phyloP scores from a whole-genome alignment of 2,329 filamentous ascomycete species.

The Aspergillus pseudoterreus region DNA sequence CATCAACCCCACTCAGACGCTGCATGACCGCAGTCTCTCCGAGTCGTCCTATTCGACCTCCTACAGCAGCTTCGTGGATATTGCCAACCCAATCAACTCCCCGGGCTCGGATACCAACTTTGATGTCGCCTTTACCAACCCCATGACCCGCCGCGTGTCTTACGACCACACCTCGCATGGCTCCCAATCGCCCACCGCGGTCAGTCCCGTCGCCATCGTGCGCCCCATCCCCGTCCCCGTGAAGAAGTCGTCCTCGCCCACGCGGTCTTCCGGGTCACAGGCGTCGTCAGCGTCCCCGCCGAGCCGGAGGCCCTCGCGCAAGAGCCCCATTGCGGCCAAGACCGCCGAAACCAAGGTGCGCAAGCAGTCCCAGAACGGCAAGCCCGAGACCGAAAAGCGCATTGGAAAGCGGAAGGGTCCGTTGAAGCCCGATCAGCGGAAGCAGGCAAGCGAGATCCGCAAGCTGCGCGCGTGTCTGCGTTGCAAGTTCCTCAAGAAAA shows the following conservation, averaged over 20 bases:
- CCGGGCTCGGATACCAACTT: slow-evolving; percentile 73
- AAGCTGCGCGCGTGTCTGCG: slow-evolving; percentile 90
- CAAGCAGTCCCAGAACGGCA: slow-evolving; percentile 67
- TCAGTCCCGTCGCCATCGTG: slow-evolving; percentile 66
- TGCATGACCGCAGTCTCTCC: slow-evolving; percentile 83
- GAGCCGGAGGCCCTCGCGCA: slow-evolving; percentile 64
- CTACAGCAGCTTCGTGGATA: slow-evolving; percentile 78
- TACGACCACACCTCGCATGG: slow-evolving; percentile 42
- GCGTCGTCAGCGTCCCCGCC: slow-evolving; percentile 62
- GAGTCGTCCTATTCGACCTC: slow-evolving; percentile 75
- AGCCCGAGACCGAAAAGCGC: slow-evolving; percentile 89
- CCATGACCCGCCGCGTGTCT: slow-evolving; percentile 36
- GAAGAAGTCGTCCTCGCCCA: slow-evolving; percentile 50
- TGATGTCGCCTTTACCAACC: slow-evolving; percentile 50
- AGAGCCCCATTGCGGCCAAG: slow-evolving; percentile 75
- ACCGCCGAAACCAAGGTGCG: slow-evolving; percentile 79
- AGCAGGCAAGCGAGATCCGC: slow-evolving; percentile 94
- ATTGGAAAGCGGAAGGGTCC: slow-evolving; percentile 87
- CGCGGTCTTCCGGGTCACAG: slow-evolving; percentile 58
- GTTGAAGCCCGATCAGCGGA: slow-evolving; percentile 85
- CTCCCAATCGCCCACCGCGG: slow-evolving; percentile 44
- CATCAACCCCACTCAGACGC: slow-evolving; percentile 86
- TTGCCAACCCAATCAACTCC: slow-evolving; percentile 76
- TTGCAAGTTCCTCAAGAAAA: slow-evolving; percentile 99
- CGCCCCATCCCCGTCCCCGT: slow-evolving; percentile 58